These are phyloP conservation scores for Cystobasidium onofrii DNA, from an alignment of 768 basidiomycete genomes.

Conservation along the genomic window DNA sequence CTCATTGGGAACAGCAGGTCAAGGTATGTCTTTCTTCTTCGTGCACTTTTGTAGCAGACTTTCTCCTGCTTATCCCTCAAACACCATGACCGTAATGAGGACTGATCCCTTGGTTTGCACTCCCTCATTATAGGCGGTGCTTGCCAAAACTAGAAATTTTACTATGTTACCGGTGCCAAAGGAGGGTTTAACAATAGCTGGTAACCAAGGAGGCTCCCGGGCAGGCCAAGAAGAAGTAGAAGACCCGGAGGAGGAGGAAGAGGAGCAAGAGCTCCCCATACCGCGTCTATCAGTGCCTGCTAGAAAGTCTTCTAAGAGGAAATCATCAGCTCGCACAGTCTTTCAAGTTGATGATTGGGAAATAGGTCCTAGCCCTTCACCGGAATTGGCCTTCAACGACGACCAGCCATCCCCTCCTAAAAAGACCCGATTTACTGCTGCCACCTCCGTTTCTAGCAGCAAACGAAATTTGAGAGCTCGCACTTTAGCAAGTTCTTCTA, in stretches of 20 bases:
- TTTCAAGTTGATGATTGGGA: not conserved
- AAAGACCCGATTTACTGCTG: not conserved
- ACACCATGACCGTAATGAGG: too few species aligned
- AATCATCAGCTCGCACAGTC: not conserved
- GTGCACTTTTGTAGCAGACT: too few species aligned
- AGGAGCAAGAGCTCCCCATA: not conserved
- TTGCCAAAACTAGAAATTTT: too few species aligned
- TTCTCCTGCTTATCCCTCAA: too few species aligned
- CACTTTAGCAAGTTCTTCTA: not conserved
- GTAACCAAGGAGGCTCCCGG: too few species aligned
- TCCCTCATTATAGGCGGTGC: too few species aligned
- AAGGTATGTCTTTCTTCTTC: not conserved
- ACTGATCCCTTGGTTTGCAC: too few species aligned
- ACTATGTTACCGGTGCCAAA: too few species aligned
- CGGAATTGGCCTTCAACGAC: not conserved
- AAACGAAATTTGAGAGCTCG: not conserved
- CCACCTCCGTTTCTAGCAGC: not conserved
- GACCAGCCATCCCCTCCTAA: not conserved
- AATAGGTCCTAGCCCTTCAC: not conserved
- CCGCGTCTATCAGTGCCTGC: not conserved
- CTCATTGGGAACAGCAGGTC: not conserved
- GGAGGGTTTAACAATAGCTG: too few species aligned
- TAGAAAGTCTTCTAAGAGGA: not conserved
- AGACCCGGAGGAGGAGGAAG: not conserved
- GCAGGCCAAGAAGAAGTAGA: too few species aligned